Percentiles rank a stretch among this genome's conserved stretches.
These are phyloP conservation scores for Chrysoporthe deuterocubensis DNA, from an alignment of 2,329 filamentous ascomycete genomes.

Conservation along the genomic window DNA sequence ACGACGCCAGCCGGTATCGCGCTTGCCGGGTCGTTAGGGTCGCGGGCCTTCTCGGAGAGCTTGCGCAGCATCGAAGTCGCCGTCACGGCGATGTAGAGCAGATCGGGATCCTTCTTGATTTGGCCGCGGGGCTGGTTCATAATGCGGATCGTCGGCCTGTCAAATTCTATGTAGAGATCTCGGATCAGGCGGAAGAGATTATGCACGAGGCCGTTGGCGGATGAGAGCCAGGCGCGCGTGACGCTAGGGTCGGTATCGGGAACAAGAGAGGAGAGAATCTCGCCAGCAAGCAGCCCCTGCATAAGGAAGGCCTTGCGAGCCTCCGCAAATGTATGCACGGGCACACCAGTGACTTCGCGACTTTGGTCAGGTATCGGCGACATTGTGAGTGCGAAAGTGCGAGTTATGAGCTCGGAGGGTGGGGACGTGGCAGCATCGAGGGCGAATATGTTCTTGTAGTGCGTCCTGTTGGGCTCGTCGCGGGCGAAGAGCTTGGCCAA, in stretches of 20 bases:
- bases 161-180: constrained; percentile 68
- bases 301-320: constrained; percentile 86
- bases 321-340: constrained; percentile 72
- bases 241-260: constrained; percentile 69
- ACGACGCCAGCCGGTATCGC: constrained; percentile 64
- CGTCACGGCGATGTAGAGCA: constrained; percentile 68
- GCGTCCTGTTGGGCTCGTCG: constrained; percentile 88
- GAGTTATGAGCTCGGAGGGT: constrained; percentile 80
- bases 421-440: constrained; percentile 67
- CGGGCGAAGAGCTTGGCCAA: constrained; percentile 89
- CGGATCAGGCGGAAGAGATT: constrained; percentile 78
- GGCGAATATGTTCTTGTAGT: constrained; percentile 81
- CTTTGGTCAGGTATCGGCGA: constrained; percentile 77
- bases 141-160: constrained; percentile 48
- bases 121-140: constrained; percentile 40
- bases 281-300: constrained; percentile 88
- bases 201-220: constrained; percentile 81
- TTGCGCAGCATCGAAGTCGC: constrained; percentile 70
- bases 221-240: constrained; percentile 79
- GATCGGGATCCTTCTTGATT: constrained; percentile 52
- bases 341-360: constrained; percentile 59
- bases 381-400: constrained; percentile 84
- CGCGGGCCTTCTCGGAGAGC: constrained; percentile 69
- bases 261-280: constrained; percentile 78
- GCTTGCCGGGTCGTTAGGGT: constrained; percentile 53